Evolutionary conservation across 2,329 filamentous ascomycete species (phyloP).

Genomic region (Aspergillus fischeri): DNA sequence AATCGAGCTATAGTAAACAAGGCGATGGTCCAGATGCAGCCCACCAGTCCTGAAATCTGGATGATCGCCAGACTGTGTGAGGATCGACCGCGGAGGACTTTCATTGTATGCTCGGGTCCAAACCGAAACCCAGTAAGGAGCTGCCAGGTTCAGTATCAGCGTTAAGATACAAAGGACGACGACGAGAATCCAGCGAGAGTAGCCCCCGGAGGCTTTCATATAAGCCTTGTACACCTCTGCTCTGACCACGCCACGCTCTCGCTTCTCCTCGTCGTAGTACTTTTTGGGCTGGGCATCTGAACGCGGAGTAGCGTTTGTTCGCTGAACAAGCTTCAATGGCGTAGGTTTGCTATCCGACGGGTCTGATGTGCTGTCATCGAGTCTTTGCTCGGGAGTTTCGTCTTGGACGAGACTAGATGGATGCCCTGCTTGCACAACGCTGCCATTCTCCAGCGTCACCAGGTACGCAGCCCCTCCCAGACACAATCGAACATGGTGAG

Average conservation of each 20-base stretch:
- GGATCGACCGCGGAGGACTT: neutral
- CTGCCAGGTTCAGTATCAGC: slow-evolving; percentile 6
- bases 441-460: slow-evolving; percentile 6
- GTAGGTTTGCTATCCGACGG: too few relatives aligned
- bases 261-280: slow-evolving; percentile 70
- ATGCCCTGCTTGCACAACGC: neutral
- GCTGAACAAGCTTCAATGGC: neutral
- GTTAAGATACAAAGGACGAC: slow-evolving; percentile 47
- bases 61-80: too few relatives aligned
- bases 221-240: slow-evolving; percentile 62
- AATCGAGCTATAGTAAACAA: too few relatives aligned
- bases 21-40: too few relatives aligned
- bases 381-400: neutral
- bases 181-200: slow-evolving; percentile 56
- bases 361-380: too few relatives aligned
- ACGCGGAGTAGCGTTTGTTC: neutral
- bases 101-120: slow-evolving; percentile 21
- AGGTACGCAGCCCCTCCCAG: slow-evolving; percentile 2
- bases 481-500: slow-evolving; percentile 69
- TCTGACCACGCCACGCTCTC: slow-evolving; percentile 66
- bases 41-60: too few relatives aligned
- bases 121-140: slow-evolving; percentile 42
- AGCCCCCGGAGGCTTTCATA: slow-evolving; percentile 63
- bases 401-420: neutral
- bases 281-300: slow-evolving; percentile 49